These are phyloP conservation scores for Hirschioporus abietinus DNA, from an alignment of 768 basidiomycete genomes.

Conservation along the genomic window DNA sequence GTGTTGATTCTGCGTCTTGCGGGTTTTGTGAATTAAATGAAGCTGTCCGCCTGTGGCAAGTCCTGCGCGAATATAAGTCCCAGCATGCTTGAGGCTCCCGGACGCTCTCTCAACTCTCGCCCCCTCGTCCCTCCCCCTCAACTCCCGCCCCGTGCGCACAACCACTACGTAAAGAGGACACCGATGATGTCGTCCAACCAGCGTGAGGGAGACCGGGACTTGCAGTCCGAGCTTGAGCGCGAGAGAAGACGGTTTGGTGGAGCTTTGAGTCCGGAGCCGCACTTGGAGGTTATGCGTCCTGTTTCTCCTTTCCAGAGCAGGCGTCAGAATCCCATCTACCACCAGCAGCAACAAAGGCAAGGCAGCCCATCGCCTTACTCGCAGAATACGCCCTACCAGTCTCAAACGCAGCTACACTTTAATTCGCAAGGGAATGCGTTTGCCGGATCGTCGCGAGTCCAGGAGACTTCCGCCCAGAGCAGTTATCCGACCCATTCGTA, in stretches of 20 bases:
- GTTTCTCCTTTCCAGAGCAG: neutral
- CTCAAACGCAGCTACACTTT: neutral
- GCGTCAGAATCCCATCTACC: neutral
- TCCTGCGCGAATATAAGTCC: neutral
- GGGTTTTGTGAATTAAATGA: neutral
- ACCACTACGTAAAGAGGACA: neutral
- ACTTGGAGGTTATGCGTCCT: neutral
- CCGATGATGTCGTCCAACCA: neutral
- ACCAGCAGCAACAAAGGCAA: neutral
- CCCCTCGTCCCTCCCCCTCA: neutral
- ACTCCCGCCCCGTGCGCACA: neutral
- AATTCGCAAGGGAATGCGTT: neutral
- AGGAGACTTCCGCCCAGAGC: neutral
- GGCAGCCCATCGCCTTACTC: neutral
- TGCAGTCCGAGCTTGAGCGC: neutral
- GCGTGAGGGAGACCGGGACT: neutral
- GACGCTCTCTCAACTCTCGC: neutral
- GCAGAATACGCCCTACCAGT: neutral
- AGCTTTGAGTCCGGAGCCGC: neutral
- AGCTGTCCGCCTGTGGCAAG: neutral
- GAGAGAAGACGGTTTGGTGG: neutral
- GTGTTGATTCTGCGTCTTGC: neutral
- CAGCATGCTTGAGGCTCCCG: neutral
- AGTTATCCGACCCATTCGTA: neutral
- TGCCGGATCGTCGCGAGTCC: neutral